Evolutionary conservation across 2,329 filamentous ascomycete genomes (phyloP).

Genomic region (Emergomyces africanus): DNA sequence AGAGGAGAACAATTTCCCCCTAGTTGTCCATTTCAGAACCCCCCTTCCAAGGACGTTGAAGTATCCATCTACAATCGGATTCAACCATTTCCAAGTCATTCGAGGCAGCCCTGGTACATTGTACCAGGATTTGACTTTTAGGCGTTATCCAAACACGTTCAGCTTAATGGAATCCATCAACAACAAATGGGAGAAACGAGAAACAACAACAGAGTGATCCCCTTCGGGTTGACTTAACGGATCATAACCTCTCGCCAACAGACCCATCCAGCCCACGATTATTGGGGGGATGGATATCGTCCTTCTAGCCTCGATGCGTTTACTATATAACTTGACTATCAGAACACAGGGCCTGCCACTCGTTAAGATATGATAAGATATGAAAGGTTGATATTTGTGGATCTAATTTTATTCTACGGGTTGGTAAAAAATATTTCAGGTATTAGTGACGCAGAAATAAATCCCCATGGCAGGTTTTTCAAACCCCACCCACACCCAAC

Average conservation of each 20-base stretch:
- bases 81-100: too few species aligned
- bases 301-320: background rate
- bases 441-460: too few species aligned
- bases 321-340: background rate
- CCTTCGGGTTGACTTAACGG: background rate
- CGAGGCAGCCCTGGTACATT: background rate
- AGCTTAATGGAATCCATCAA: background rate
- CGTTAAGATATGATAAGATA: background rate
- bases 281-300: background rate
- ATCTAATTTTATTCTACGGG: background rate
- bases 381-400: background rate
- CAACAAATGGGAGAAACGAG: background rate
- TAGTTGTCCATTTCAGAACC: too few species aligned
- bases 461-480: too few species aligned
- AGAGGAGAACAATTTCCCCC: background rate
- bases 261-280: background rate
- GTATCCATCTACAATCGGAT: background rate
- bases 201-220: background rate
- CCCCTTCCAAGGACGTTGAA: background rate
- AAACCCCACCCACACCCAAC: too few species aligned
- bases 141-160: background rate
- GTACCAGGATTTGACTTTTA: background rate
- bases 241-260: background rate
- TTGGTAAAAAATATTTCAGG: too few species aligned
- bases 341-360: background rate